Evolutionary conservation across 1,284 basidiomycete genomes (phyloP), one percentile per base, ranked within the genome.

Genomic region (Bothia castanella): DNA sequence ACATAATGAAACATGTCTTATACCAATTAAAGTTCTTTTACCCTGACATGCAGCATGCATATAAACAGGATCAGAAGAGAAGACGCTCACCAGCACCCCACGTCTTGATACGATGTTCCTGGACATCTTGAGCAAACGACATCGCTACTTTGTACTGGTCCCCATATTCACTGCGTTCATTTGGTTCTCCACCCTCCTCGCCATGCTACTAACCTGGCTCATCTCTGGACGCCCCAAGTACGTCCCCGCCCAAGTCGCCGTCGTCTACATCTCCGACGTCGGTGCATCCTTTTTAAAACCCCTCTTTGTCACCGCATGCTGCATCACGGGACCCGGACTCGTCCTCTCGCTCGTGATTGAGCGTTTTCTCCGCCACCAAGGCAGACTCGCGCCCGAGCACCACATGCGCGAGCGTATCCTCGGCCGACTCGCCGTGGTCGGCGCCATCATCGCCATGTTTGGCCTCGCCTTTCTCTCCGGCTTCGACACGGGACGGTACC

Each of bases 201-300:
- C 85, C 0, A 79, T 89, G 78, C 67, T 89, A 17, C 76, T 87
- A 41, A 80, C 79, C 38, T 89, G 85, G 85, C 67, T 75, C 14
- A 72, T 73, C 8, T 66, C 69, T 11, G 77, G 78, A 21, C 60
- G 71, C 20, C 80, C 76, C 10, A 69, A 71, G 52, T 82, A 80
- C 55, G 68, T 72, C 5, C 70, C 75, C 19, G 65, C 71, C 65
- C 76, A 82, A 30, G 77, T 77, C 31, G 69, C 64, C 5, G 79
- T 89, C 46, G 80, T 82, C 12, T 88, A 85, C 65, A 87, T 89
- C 44, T 87, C 85, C 20, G 86, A 89, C 60, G 68, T 89, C 30
- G 87, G 83, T 19, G 87, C 86, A 20, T 76, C 76, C 57, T 72
- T 75, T 39, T 69, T 89, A 30, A 88, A 89, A 61, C 87, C 87